Percentiles rank a stretch among this genome's conserved stretches.
Conservation (phyloP, 345 rosid species). For the Moricandia moricandioides region DNA sequence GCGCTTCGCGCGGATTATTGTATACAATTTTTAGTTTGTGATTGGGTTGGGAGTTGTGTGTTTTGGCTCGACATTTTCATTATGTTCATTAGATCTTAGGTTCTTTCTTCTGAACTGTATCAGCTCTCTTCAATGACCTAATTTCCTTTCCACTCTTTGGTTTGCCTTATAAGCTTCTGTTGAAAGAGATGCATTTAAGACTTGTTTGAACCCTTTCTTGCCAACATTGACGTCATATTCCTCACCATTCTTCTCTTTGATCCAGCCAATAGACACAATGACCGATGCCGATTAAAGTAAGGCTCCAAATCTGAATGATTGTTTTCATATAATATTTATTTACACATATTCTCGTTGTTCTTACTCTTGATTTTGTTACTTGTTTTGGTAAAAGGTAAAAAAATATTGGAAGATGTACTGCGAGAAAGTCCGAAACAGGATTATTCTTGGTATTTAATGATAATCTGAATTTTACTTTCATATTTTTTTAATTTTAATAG, state of each 20-base stretch:
- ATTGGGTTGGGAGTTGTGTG: no score
- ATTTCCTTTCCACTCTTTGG: constrained; percentile 21
- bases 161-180: not conserved
- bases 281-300: constrained; percentile 91
- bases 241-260: constrained; percentile 89
- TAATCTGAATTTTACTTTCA: not conserved
- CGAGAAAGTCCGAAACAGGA: constrained; percentile 65
- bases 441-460: constrained; percentile 82
- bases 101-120: constrained; percentile 91
- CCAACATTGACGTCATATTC: constrained; percentile 85
- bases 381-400: constrained; percentile 57
- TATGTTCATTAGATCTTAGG: constrained; percentile 86
- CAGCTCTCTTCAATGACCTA: constrained; percentile 83
- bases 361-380: not conserved
- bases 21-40: no score
- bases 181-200: not conserved
- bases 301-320: constrained; percentile 29
- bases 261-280: constrained; percentile 94
- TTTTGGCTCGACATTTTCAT: constrained; percentile 84
- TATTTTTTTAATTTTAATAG: no score
- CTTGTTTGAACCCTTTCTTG: constrained; percentile 53
- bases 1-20: no score
- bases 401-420: constrained; percentile 74
- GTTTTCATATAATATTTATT: not conserved
- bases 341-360: not conserved